Conservation (phyloP, 345 rosid species). For the Eucalyptus melliodora region DNA sequence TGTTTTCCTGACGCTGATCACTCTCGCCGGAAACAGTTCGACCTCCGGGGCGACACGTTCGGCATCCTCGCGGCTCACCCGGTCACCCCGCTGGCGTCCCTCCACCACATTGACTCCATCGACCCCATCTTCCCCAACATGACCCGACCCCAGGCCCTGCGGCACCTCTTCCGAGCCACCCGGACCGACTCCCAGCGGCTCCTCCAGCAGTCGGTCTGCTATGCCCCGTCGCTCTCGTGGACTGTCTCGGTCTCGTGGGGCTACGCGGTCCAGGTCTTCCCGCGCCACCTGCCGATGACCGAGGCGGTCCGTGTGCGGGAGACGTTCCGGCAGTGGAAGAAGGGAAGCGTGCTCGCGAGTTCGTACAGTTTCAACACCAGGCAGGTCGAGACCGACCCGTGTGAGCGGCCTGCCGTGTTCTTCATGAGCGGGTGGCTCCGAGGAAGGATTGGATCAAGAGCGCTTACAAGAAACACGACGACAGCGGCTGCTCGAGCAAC, state of each 20-base stretch:
- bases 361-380: constrained; percentile 52
- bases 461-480: constrained; percentile 30
- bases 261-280: constrained; percentile 60
- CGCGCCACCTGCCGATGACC: constrained; percentile 16
- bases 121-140: constrained; percentile 73
- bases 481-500: constrained; percentile 30
- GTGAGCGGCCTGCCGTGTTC: constrained; percentile 59
- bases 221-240: constrained; percentile 66
- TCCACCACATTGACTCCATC: constrained; percentile 54
- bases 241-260: constrained; percentile 88
- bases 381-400: constrained; percentile 37
- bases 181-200: constrained; percentile 50
- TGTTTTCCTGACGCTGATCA: background rate
- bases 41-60: constrained; percentile 57
- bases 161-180: constrained; percentile 45
- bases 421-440: constrained; percentile 29
- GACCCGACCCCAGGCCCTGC: constrained; percentile 33
- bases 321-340: constrained; percentile 64
- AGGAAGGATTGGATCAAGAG: constrained; percentile 11
- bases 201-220: constrained; percentile 75
- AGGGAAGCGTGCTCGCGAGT: constrained; percentile 6
- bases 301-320: constrained; percentile 39
- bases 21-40: constrained; percentile 26
- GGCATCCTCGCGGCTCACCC: constrained; percentile 77
- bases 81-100: constrained; percentile 48